Evolutionary conservation across 441 rosid species (phyloP).

Genomic region (Aleurites moluccanus): DNA sequence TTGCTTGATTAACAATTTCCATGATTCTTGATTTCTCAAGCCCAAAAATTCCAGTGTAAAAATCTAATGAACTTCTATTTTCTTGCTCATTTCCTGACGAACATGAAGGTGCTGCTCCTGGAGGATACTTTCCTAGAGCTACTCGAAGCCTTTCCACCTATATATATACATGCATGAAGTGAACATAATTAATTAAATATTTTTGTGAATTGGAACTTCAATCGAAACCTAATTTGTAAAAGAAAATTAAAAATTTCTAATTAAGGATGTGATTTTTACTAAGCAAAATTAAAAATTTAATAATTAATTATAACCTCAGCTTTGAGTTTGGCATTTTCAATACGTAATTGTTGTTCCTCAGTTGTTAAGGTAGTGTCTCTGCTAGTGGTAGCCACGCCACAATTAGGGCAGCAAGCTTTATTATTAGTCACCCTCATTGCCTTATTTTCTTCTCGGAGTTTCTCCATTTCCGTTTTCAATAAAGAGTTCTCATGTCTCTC

Average conservation of each 20-base stretch:
- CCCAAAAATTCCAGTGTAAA: constrained; percentile 78
- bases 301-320: constrained; percentile 45
- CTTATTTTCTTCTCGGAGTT: constrained; percentile 79
- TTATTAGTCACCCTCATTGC: constrained; percentile 79
- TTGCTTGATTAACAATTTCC: constrained; percentile 76
- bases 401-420: constrained; percentile 81
- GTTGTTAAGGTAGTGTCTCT: constrained; percentile 43
- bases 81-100: constrained; percentile 66
- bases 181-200: neutral
- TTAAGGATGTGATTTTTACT: too few relatives aligned
- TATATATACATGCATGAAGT: neutral
- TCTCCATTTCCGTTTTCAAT: constrained; percentile 81
- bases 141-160: constrained; percentile 72
- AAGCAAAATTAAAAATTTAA: too few relatives aligned
- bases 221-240: neutral
- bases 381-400: constrained; percentile 65
- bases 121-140: constrained; percentile 54
- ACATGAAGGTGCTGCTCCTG: constrained; percentile 59
- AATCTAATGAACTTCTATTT: constrained; percentile 65
- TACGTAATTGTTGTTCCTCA: constrained; percentile 69
- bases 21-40: constrained; percentile 71
- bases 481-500: constrained; percentile 95
- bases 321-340: constrained; percentile 87
- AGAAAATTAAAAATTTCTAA: too few relatives aligned
- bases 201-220: neutral